A percentile compares a stretch with the other conserved stretches of the same genome.
These are phyloP conservation scores for Durio zibethinus DNA, from an alignment of 345 rosid species.

Conservation along the genomic window DNA sequence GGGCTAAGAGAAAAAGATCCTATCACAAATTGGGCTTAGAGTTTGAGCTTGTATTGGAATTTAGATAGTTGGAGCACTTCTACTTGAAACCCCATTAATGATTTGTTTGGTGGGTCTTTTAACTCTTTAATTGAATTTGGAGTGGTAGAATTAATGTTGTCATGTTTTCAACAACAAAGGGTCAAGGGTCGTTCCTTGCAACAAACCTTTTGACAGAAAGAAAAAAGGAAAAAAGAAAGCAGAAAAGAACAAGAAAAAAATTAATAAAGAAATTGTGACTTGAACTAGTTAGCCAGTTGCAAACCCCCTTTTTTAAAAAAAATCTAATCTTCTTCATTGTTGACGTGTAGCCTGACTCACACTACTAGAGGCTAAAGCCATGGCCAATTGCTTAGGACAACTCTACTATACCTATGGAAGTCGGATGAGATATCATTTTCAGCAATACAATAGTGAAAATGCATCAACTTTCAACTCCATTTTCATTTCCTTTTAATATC, in stretches of 20 bases:
- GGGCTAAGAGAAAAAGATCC: too few species aligned
- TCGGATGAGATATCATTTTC: slow-evolving; percentile 8
- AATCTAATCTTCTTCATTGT: not conserved
- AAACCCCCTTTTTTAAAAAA: not conserved
- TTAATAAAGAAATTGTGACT: not conserved
- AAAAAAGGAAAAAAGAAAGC: not conserved
- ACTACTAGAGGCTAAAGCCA: not conserved
- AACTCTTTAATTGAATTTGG: too few species aligned
- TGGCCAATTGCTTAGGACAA: not conserved
- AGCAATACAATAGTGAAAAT: not conserved
- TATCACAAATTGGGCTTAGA: not conserved
- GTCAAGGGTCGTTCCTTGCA: not conserved
- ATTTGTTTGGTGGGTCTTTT: too few species aligned
- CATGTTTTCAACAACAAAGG: not conserved
- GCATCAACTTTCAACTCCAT: not conserved
- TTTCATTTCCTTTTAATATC: not conserved
- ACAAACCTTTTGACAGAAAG: not conserved
- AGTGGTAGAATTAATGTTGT: too few species aligned
- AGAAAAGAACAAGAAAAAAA: not conserved
- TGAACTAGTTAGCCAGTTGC: not conserved
- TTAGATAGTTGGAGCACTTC: not conserved
- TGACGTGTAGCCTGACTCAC: not conserved
- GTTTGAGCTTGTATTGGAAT: not conserved
- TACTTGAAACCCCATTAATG: too few species aligned
- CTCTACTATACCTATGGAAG: not conserved